Conservation (phyloP, 352 stramenopile genomes). For the Globisporangium barbulae region DNA sequence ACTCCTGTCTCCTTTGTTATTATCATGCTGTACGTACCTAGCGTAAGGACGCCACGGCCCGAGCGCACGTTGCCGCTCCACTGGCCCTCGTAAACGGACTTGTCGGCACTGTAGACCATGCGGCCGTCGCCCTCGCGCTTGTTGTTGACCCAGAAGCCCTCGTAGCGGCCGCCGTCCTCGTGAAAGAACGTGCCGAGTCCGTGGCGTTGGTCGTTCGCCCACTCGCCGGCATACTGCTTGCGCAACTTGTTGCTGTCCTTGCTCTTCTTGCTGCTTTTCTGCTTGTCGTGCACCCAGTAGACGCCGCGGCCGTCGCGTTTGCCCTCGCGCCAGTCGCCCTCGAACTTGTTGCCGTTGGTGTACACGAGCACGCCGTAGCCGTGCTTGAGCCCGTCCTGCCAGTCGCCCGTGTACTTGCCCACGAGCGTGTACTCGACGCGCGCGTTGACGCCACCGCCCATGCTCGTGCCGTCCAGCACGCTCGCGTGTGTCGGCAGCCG, state of each 20-base stretch:
- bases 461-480: slow-evolving; percentile 22
- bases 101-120: slow-evolving; percentile 79
- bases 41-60: slow-evolving; percentile 56
- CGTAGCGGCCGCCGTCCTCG: slow-evolving; percentile 74
- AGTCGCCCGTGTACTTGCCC: slow-evolving; percentile 92
- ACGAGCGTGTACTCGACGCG: slow-evolving; percentile 61
- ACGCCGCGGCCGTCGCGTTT: slow-evolving; percentile 80
- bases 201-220: slow-evolving; percentile 65
- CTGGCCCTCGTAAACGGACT: slow-evolving; percentile 86
- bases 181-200: slow-evolving; percentile 84
- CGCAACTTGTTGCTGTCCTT: slow-evolving; percentile 52
- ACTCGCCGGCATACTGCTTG: slow-evolving; percentile 87
- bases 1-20: background rate
- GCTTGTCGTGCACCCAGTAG: slow-evolving; percentile 74
- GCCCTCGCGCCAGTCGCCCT: slow-evolving; percentile 82
- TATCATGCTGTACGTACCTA: slow-evolving; percentile 36
- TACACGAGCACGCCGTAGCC: slow-evolving; percentile 89
- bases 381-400: slow-evolving; percentile 91
- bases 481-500: slow-evolving; percentile 31
- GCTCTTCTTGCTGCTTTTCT: slow-evolving; percentile 28
- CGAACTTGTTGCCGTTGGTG: slow-evolving; percentile 89
- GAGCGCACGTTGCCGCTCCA: slow-evolving; percentile 76
- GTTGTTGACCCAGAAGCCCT: slow-evolving; percentile 78
- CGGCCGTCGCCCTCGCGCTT: slow-evolving; percentile 69
- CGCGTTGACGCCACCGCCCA: slow-evolving; percentile 29